phyloP scores from a whole-genome alignment of 2,329 filamentous ascomycete genomes.

The Teratosphaeria epicoccoides region DNA sequence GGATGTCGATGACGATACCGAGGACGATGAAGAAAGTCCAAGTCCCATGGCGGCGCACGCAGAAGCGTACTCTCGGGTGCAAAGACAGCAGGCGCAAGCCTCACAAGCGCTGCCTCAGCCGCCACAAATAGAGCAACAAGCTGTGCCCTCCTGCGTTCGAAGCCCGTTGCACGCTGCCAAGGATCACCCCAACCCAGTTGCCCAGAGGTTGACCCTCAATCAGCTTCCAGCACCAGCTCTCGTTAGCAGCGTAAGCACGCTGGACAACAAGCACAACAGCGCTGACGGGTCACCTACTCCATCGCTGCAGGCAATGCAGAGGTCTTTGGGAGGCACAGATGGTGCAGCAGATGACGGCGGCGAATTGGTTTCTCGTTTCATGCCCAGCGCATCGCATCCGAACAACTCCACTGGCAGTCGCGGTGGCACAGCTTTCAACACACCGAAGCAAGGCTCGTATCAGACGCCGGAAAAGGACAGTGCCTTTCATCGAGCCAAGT shows the following conservation, averaged over 20 bases:
- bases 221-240: slow-evolving; percentile 18
- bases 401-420: slow-evolving; percentile 16
- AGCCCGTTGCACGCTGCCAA: slow-evolving; percentile 15
- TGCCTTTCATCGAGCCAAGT: slow-evolving; percentile 5
- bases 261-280: slow-evolving; percentile 23
- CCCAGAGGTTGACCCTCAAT: slow-evolving; percentile 13
- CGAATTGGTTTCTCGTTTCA: slow-evolving; percentile 25
- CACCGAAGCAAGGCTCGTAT: slow-evolving; percentile 19
- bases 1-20: neutral
- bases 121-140: slow-evolving; percentile 5
- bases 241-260: slow-evolving; percentile 22
- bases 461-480: slow-evolving; percentile 20
- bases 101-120: neutral
- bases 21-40: slow-evolving; percentile 6
- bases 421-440: slow-evolving; percentile 18
- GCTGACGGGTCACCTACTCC: slow-evolving; percentile 18
- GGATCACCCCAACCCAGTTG: slow-evolving; percentile 19
- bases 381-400: slow-evolving; percentile 22
- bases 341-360: slow-evolving; percentile 12
- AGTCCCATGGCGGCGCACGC: neutral
- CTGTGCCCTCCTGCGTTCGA: slow-evolving; percentile 1
- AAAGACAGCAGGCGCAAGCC: neutral
- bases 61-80: neutral
- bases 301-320: slow-evolving; percentile 12
- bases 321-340: slow-evolving; percentile 10